phyloP scores from a whole-genome alignment of 345 rosid species.

The Combretum micranthum region DNA sequence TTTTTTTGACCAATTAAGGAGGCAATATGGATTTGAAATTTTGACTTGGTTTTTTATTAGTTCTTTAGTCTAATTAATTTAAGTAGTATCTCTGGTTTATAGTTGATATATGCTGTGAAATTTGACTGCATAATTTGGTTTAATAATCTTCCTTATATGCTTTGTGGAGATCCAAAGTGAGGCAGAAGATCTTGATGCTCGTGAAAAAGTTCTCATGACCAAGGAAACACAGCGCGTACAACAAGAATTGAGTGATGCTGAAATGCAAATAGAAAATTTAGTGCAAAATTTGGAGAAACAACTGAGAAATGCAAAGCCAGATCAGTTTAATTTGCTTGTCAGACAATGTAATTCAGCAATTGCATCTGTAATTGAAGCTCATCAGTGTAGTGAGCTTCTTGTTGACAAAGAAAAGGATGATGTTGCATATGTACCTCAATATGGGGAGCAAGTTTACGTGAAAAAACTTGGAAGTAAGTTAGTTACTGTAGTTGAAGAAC shows the following conservation, averaged over 20 bases:
- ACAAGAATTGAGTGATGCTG: constrained; percentile 49
- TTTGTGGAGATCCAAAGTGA: constrained; percentile 56
- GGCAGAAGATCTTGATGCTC: constrained; percentile 60
- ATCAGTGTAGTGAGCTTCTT: constrained; percentile 27
- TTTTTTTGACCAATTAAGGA: no score
- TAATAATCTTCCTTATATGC: constrained; percentile 8
- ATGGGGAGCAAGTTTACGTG: constrained; percentile 72
- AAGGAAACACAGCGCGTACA: constrained; percentile 51
- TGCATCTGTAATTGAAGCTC: constrained; percentile 55
- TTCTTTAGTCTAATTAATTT: not conserved
- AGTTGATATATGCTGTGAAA: not conserved
- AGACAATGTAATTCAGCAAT: constrained; percentile 54
- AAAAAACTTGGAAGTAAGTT: constrained; percentile 66
- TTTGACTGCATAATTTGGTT: not conserved
- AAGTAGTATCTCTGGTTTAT: not conserved
- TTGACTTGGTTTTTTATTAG: no score
- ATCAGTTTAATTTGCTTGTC: constrained; percentile 50
- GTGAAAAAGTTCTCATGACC: constrained; percentile 42
- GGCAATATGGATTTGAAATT: no score
- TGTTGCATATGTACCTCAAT: constrained; percentile 36
- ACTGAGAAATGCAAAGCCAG: constrained; percentile 32
- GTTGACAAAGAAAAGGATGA: constrained; percentile 24
- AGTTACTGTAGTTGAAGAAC: constrained; percentile 67
- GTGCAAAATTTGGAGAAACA: constrained; percentile 50
- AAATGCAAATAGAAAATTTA: constrained; percentile 40